Conservation (phyloP, 192 early-diverging fungal genomes). For the Coemansia sp. region DNA sequence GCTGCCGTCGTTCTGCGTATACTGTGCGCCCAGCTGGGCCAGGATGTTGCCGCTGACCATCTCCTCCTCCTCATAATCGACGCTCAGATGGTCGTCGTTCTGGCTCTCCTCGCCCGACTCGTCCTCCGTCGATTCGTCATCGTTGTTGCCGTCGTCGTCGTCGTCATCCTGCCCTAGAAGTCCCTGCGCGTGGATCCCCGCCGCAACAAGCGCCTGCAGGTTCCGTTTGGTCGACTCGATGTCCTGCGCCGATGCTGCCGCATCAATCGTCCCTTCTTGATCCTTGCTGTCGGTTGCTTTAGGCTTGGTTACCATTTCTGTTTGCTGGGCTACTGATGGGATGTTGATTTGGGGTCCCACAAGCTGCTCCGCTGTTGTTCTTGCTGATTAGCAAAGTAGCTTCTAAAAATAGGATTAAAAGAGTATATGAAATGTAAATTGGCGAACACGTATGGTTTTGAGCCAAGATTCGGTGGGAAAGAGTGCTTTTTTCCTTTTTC, state of each 20-base stretch:
- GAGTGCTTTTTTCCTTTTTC: no score
- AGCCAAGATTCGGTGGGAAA: no score
- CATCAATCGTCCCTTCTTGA: background rate
- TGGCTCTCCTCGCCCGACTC: conserved; percentile 12
- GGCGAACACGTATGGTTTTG: no score
- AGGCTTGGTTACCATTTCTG: background rate
- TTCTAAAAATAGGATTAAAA: no score
- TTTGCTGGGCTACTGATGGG: background rate
- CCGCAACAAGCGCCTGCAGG: conserved; percentile 47
- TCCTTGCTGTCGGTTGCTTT: background rate
- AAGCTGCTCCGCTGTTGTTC: no score
- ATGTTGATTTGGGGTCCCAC: no score
- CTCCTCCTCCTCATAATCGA: conserved; percentile 17
- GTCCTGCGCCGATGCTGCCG: conserved; percentile 15
- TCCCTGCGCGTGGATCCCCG: conserved; percentile 46
- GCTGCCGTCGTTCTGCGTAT: background rate
- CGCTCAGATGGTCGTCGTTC: background rate
- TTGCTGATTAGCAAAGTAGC: no score
- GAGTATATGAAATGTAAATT: no score
- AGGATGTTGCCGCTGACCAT: background rate
- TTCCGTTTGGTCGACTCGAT: conserved; percentile 52
- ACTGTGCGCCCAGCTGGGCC: background rate
- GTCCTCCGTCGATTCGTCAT: conserved; percentile 11
- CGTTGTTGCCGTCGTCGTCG: conserved; percentile 16
- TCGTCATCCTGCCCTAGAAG: conserved; percentile 28